Conservation (phyloP, 441 rosid genomes). For the Adansonia gregorii region DNA sequence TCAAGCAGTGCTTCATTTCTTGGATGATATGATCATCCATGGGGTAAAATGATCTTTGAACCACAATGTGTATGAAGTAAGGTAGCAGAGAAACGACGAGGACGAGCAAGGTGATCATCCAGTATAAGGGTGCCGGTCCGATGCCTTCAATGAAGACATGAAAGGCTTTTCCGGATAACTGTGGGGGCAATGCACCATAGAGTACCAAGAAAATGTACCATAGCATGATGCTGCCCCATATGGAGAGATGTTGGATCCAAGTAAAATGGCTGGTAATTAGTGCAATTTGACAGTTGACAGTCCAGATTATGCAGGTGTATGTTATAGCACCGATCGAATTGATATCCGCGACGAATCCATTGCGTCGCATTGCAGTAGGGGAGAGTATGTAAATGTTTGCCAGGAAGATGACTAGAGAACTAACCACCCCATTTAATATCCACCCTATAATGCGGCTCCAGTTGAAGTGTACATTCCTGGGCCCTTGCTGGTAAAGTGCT, state of each 20-base stretch:
- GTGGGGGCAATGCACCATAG: slow-evolving; percentile 54
- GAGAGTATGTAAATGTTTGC: slow-evolving; percentile 42
- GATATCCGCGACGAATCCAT: slow-evolving; percentile 52
- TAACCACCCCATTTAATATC: slow-evolving; percentile 54
- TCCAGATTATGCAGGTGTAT: slow-evolving; percentile 66
- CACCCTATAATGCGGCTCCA: slow-evolving; percentile 69
- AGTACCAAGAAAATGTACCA: slow-evolving; percentile 67
- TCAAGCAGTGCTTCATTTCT: slow-evolving; percentile 58
- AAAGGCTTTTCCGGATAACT: slow-evolving; percentile 40
- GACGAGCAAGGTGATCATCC: slow-evolving; percentile 49
- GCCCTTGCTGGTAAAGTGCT: slow-evolving; percentile 72
- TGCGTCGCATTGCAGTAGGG: slow-evolving; percentile 40
- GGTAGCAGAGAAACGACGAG: slow-evolving; percentile 52
- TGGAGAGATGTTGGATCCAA: slow-evolving; percentile 73
- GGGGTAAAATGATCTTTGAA: slow-evolving; percentile 52
- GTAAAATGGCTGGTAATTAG: slow-evolving; percentile 66
- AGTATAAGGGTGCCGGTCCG: slow-evolving; percentile 53
- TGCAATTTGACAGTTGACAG: slow-evolving; percentile 70
- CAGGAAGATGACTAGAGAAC: slow-evolving; percentile 56
- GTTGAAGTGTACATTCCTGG: slow-evolving; percentile 52
- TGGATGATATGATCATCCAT: slow-evolving; percentile 75
- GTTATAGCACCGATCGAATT: slow-evolving; percentile 47
- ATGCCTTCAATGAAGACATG: slow-evolving; percentile 49
- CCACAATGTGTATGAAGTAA: slow-evolving; percentile 48
- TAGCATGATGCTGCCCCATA: slow-evolving; percentile 71